These are phyloP conservation scores for Parachlorella kessleri DNA, from an alignment of 139 green algal species.

Conservation along the genomic window DNA sequence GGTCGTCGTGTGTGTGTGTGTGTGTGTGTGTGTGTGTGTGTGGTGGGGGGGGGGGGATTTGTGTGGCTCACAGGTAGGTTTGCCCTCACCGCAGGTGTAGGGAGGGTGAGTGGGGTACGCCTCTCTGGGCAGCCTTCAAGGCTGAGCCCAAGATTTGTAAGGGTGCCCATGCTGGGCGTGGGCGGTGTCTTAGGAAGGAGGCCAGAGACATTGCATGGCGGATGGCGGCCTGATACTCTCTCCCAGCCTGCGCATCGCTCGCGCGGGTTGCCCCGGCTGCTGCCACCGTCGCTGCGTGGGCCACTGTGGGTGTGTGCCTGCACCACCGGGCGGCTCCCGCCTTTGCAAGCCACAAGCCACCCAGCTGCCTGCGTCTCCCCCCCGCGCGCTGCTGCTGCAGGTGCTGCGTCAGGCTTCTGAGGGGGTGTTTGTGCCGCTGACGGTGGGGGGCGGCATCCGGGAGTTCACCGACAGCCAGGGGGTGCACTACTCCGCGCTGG, in stretches of 20 bases:
- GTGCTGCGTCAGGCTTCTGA: slow-evolving; percentile 73
- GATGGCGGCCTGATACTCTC: too few relatives aligned
- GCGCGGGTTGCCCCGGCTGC: too few relatives aligned
- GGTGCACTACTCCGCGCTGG: slow-evolving; percentile 80
- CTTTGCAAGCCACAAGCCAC: background rate
- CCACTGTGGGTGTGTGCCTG: too few relatives aligned
- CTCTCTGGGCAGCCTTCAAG: too few relatives aligned
- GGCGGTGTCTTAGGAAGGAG: too few relatives aligned
- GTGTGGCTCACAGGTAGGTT: background rate
- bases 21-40: background rate
- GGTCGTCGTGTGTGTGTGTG: background rate
- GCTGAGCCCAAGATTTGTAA: too few relatives aligned
- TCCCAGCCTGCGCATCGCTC: too few relatives aligned
- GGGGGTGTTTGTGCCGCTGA: slow-evolving; percentile 98
- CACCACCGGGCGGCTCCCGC: background rate
- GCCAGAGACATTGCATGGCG: too few relatives aligned
- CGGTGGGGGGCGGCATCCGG: slow-evolving; percentile 96
- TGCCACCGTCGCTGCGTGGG: too few relatives aligned
- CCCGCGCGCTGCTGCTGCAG: slow-evolving; percentile 20
- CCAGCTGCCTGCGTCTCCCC: background rate
- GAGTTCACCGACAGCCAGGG: slow-evolving; percentile 88
- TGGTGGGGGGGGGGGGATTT: background rate
- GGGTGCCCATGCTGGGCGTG: too few relatives aligned
- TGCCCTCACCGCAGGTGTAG: background rate
- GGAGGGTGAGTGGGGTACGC: background rate